Evolutionary conservation across 306 rosid genomes (phyloP).

Genomic region (Rubus parviflorus): DNA sequence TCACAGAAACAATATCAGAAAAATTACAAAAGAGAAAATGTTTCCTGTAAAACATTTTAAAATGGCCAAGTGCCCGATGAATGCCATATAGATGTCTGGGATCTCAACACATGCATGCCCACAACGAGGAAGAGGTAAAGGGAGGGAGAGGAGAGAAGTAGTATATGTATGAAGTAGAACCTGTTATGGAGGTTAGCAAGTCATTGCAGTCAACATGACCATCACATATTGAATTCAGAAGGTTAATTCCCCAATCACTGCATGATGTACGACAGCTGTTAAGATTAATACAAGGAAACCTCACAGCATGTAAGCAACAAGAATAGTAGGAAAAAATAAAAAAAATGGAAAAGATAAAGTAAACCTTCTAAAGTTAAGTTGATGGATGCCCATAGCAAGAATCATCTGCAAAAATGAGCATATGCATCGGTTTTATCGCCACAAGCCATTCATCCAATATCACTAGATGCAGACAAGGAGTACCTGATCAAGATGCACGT

Average conservation of each 20-base stretch:
- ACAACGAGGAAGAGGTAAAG: slow-evolving; percentile 11
- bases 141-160: neutral
- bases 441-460: slow-evolving; percentile 15
- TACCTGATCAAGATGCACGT: slow-evolving; percentile 81
- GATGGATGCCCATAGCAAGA: slow-evolving; percentile 65
- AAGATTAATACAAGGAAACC: slow-evolving; percentile 9
- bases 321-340: slow-evolving; percentile 10
- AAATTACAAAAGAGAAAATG: neutral
- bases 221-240: slow-evolving; percentile 75
- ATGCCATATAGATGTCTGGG: slow-evolving; percentile 6
- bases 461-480: slow-evolving; percentile 10
- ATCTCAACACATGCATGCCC: neutral
- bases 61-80: neutral
- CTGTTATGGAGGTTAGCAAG: slow-evolving; percentile 82
- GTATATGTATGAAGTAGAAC: slow-evolving; percentile 33
- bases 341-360: neutral
- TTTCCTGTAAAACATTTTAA: neutral
- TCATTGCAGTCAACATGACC: slow-evolving; percentile 63
- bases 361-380: slow-evolving; percentile 75
- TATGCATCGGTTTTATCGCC: slow-evolving; percentile 29
- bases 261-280: slow-evolving; percentile 9
- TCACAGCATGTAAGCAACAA: slow-evolving; percentile 17
- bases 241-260: slow-evolving; percentile 78
- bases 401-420: slow-evolving; percentile 57
- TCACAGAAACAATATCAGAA: neutral